Base-by-base conservation (phyloP, 2,329 filamentous ascomycete genomes). In the Colletotrichum sp. region DNA sequence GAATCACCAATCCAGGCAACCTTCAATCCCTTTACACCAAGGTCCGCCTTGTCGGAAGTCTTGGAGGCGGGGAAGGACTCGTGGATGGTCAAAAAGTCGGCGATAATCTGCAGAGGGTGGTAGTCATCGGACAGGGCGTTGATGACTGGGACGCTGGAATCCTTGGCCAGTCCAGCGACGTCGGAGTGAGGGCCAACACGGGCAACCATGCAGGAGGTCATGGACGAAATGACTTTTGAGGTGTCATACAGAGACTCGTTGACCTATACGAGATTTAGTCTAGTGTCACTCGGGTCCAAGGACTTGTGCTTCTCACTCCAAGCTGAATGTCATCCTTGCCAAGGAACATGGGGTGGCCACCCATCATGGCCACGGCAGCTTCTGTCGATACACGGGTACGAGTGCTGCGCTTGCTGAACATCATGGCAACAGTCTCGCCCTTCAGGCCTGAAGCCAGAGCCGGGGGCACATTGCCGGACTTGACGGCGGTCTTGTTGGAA, bases 161-260 rank as follows among this genome's bases (percentile, higher is more conserved):
- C 87, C 84, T 94, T 89, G 16, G 95, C 94, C 66, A 96, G 87
- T 69, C 89, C 89, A 49, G 91, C 88, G 49, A 97, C 92, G 77
- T 96, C 95, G n/a, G 91, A 91, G 84, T 97, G 95, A 77, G 92
- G 90, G 8, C 93, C 93, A 67, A 96, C 95, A 74, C 95, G 93
- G 63, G 94, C 95, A 5, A 97, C 94, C 86, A 96, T 95, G 83
- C 93, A 94, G 6, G 94, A 94, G 8, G 94, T 94, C 95, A 97
- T 97, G 74, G 95, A 98, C n/a, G 96, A 98, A 79, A 99, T 95
- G 78, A 99, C 95, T 55, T 94, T 90, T 0, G 95, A 94, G 7
- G 96, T 98, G 85, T 99, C 97, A 83, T 95, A 94, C n/a, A 99
- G 90, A 7, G 95, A 96, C 86, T 99, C 97, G 81, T 99, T 99